phyloP scores from a whole-genome alignment of 2,329 filamentous ascomycete species.

The Fragosphaeria purpurea region DNA sequence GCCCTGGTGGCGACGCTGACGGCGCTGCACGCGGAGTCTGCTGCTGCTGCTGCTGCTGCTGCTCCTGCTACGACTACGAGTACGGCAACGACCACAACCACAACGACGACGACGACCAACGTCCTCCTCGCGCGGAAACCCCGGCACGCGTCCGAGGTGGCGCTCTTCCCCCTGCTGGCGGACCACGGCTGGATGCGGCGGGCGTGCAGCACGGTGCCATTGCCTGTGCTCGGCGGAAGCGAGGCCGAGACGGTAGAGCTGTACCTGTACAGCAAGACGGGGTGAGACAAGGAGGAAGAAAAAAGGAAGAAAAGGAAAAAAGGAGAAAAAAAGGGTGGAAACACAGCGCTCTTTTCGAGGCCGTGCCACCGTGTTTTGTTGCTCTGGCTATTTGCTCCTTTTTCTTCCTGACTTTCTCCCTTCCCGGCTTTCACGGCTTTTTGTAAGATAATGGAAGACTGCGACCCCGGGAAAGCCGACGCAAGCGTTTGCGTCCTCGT shows the following conservation, averaged over 20 bases:
- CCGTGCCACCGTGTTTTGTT: too few relatives aligned
- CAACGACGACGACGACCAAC: not conserved
- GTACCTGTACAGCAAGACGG: constrained; percentile 36
- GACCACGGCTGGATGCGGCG: constrained; percentile 33
- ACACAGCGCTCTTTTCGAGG: too few relatives aligned
- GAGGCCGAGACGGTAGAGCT: constrained; percentile 39
- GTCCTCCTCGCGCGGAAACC: constrained; percentile 48
- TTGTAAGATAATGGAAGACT: too few relatives aligned
- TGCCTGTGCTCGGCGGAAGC: constrained; percentile 33
- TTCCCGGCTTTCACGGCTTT: too few relatives aligned
- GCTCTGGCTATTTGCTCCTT: too few relatives aligned
- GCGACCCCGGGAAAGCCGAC: too few relatives aligned
- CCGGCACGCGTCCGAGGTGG: constrained; percentile 42
- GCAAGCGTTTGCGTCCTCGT: too few relatives aligned
- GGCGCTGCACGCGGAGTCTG: constrained; percentile 28
- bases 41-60: constrained; percentile 6
- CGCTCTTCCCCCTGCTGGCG: constrained; percentile 37
- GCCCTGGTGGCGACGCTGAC: constrained; percentile 43
- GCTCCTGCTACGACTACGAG: not conserved
- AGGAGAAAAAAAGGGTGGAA: too few relatives aligned
- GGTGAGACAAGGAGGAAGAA: not conserved
- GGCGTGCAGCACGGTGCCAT: constrained; percentile 30
- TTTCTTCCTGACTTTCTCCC: too few relatives aligned
- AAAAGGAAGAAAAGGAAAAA: not conserved
- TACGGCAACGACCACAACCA: not conserved